Conservation (phyloP, 2,329 filamentous ascomycete genomes). For the Rutstroemia sp. region DNA sequence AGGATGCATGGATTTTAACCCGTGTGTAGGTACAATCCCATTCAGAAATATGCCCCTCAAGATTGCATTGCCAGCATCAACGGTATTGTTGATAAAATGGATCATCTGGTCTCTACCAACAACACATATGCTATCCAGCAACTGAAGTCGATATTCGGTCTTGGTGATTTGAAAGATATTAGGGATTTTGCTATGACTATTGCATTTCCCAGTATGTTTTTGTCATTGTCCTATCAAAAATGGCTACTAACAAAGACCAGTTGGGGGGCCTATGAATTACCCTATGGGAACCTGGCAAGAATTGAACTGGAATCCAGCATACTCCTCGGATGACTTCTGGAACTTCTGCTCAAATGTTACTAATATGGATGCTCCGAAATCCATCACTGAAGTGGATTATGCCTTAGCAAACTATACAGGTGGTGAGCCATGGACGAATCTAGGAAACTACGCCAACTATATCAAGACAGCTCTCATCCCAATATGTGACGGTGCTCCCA, state of each 20-base stretch:
- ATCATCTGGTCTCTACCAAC: constrained; percentile 36
- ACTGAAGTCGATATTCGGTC: constrained; percentile 41
- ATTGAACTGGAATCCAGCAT: constrained; percentile 39
- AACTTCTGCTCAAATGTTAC: constrained; percentile 46
- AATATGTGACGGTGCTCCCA: constrained; percentile 34
- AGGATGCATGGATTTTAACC: not conserved
- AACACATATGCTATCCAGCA: constrained; percentile 36
- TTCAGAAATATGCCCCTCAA: constrained; percentile 41
- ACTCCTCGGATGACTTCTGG: constrained; percentile 41
- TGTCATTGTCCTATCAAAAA: not conserved
- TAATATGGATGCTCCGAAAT: constrained; percentile 36
- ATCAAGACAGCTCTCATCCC: constrained; percentile 39
- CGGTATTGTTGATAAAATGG: constrained; percentile 42
- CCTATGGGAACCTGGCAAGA: constrained; percentile 47
- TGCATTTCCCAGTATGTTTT: constrained; percentile 32
- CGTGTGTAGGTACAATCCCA: constrained; percentile 33
- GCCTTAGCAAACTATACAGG: constrained; percentile 40
- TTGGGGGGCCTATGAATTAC: constrained; percentile 42
- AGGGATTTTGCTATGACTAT: constrained; percentile 43
- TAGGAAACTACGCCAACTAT: constrained; percentile 46
- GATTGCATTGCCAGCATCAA: constrained; percentile 43
- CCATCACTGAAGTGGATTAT: constrained; percentile 38
- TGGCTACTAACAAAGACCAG: constrained; percentile 10
- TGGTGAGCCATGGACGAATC: constrained; percentile 41
- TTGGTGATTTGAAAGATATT: constrained; percentile 37